These are phyloP conservation scores for Calonectria henricotiae DNA, from an alignment of 2,329 filamentous ascomycete species.

Conservation along the genomic window DNA sequence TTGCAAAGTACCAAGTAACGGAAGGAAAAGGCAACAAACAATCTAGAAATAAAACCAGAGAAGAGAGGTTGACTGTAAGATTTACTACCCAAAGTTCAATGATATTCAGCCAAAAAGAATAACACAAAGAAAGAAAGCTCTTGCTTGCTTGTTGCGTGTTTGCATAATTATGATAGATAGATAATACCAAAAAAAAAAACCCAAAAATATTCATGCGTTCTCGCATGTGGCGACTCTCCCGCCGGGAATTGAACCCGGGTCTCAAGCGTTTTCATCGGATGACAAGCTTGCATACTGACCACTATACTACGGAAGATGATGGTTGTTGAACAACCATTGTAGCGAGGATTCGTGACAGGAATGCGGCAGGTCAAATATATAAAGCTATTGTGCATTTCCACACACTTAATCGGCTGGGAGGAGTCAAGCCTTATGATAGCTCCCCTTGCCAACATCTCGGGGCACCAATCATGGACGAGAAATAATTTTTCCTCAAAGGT, in stretches of 20 bases:
- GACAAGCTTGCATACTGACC: constrained; percentile 45
- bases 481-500: no score
- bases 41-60: no score
- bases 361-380: neutral
- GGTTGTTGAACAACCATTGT: constrained; percentile 40
- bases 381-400: neutral
- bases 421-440: no score
- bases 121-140: neutral
- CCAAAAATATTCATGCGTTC: constrained; percentile 20
- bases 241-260: constrained; percentile 44
- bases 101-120: neutral
- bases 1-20: no score
- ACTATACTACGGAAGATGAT: constrained; percentile 44
- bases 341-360: constrained; percentile 35
- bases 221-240: constrained; percentile 39
- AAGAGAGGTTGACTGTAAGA: no score
- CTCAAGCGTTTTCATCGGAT: constrained; percentile 32
- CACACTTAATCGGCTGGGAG: neutral
- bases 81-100: no score
- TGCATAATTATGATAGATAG: no score
- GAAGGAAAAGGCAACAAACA: no score
- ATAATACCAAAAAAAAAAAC: neutral
- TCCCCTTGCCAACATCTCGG: no score
- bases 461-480: no score
- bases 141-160: no score